Evolutionary conservation across 148 eudicot species (phyloP).

Genomic region (Tetragonia tetragonoides): DNA sequence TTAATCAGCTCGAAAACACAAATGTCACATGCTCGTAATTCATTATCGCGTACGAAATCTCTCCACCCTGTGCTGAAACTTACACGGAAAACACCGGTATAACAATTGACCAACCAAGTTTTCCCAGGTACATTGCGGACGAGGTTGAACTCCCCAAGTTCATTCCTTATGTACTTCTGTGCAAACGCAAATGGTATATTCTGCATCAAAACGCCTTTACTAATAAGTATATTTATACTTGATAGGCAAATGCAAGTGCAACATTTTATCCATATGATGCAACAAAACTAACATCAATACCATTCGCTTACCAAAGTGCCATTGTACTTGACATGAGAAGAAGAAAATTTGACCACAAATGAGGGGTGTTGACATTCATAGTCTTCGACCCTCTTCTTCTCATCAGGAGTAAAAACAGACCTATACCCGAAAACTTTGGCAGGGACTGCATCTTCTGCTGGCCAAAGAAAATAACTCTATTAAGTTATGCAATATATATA

Average conservation of each 20-base stretch:
- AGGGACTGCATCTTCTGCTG: slow-evolving; percentile 5
- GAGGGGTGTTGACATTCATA: background rate
- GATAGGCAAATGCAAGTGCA: no score
- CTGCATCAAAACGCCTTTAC: background rate
- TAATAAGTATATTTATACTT: background rate
- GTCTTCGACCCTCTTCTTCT: background rate
- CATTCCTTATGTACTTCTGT: background rate
- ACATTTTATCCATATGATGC: no score
- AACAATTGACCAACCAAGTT: slow-evolving; percentile 5
- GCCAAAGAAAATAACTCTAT: background rate
- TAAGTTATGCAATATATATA: background rate
- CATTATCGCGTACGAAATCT: slow-evolving; percentile 12
- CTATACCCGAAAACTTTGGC: background rate
- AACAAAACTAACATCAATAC: background rate
- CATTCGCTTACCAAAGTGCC: background rate
- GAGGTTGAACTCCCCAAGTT: background rate
- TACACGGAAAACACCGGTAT: background rate
- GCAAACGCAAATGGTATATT: slow-evolving; percentile 12
- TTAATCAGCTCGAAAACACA: slow-evolving; percentile 30
- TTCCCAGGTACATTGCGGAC: background rate
- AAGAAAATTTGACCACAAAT: background rate
- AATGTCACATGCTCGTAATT: slow-evolving; percentile 20
- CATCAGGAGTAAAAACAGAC: background rate
- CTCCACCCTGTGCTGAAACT: slow-evolving; percentile 14
- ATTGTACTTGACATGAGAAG: background rate